These are phyloP conservation scores for Aspergillus campestris DNA, from an alignment of 495 filamentous ascomycete genomes.

Conservation along the genomic window DNA sequence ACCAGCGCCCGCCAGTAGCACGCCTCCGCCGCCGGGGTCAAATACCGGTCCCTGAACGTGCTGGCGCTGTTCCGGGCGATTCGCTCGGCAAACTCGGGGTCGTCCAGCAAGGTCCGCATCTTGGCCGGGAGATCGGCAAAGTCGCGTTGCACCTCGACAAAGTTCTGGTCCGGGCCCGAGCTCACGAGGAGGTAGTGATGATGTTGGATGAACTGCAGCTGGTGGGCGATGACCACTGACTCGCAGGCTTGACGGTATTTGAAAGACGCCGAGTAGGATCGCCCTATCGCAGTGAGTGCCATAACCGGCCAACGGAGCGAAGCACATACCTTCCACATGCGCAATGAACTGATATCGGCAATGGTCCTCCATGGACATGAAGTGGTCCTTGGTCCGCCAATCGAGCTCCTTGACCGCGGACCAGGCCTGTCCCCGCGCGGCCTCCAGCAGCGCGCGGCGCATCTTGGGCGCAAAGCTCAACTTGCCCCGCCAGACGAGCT, in stretches of 20 bases:
- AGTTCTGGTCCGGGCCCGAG: conserved; percentile 51
- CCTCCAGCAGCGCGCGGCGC: conserved; percentile 41
- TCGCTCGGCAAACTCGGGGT: conserved; percentile 36
- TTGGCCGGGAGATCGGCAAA: conserved; percentile 48
- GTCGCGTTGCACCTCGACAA: conserved; percentile 49
- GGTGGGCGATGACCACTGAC: conserved; percentile 48
- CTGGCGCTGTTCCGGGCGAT: conserved; percentile 48
- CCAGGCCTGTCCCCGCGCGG: conserved; percentile 41
- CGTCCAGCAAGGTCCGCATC: conserved; percentile 36
- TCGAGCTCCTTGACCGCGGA: conserved; percentile 44
- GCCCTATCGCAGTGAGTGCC: conserved; percentile 18
- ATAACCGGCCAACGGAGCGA: too few species aligned
- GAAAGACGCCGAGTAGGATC: conserved; percentile 45
- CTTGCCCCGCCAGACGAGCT: conserved; percentile 63
- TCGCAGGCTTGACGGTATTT: conserved; percentile 55
- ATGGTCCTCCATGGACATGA: conserved; percentile 44
- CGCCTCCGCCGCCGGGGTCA: conserved; percentile 49
- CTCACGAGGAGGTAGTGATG: conserved; percentile 33
- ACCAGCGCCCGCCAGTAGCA: conserved; percentile 52
- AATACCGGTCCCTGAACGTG: conserved; percentile 49
- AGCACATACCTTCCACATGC: conserved; percentile 46
- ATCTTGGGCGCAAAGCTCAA: conserved; percentile 35
- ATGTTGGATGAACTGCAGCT: conserved; percentile 37
- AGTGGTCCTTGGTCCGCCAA: conserved; percentile 33
- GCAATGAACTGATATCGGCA: conserved; percentile 51